Evolutionary conservation across 2,329 filamentous ascomycete species (phyloP).

Genomic region (Fusarium acutatum): DNA sequence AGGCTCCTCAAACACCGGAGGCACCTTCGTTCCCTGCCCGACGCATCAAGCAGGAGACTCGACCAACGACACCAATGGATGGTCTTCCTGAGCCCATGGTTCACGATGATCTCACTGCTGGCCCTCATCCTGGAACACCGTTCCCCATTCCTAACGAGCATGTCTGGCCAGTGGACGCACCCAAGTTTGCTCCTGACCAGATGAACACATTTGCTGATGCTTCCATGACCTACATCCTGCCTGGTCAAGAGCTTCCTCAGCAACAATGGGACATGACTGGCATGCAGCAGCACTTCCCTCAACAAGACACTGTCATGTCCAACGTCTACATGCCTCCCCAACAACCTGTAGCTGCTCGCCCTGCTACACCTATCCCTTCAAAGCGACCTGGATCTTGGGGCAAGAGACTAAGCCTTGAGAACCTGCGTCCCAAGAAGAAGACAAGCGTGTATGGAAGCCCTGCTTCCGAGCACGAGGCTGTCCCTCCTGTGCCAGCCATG

Average conservation of each 20-base stretch:
- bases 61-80: constrained; percentile 48
- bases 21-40: constrained; percentile 44
- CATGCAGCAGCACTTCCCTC: constrained; percentile 41
- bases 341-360: constrained; percentile 43
- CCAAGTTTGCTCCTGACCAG: constrained; percentile 52
- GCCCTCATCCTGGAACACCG: constrained; percentile 53
- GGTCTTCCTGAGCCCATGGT: constrained; percentile 45
- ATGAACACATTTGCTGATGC: constrained; percentile 45
- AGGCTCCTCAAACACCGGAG: constrained; percentile 43
- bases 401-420: constrained; percentile 50
- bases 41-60: constrained; percentile 48
- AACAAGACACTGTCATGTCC: constrained; percentile 42
- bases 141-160: constrained; percentile 52
- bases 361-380: constrained; percentile 50
- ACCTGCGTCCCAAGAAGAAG: constrained; percentile 49
- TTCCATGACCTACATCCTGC: constrained; percentile 43
- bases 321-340: constrained; percentile 39
- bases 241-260: constrained; percentile 42
- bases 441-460: constrained; percentile 44
- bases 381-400: constrained; percentile 53
- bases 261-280: constrained; percentile 41
- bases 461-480: constrained; percentile 38
- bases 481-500: constrained; percentile 42
- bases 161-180: constrained; percentile 50
- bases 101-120: constrained; percentile 45